A percentile compares a stretch with the other conserved stretches of the same genome.
These are phyloP conservation scores for Aspergillus indologenus DNA, from an alignment of 495 filamentous ascomycete genomes.

Conservation along the genomic window DNA sequence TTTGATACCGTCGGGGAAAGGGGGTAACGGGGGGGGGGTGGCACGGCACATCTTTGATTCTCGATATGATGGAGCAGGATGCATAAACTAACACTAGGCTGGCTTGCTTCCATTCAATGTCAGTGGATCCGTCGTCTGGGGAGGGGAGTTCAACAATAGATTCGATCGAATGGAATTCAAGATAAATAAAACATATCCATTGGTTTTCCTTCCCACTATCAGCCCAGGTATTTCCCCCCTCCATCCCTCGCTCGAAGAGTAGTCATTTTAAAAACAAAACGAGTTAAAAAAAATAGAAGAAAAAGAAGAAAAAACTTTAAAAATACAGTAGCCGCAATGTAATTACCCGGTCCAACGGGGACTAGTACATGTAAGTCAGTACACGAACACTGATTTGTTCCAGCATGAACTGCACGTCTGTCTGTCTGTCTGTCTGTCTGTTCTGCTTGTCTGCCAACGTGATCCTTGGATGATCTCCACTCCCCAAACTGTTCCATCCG, in stretches of 20 bases:
- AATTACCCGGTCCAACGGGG: conserved; percentile 33
- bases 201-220: neutral
- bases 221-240: neutral
- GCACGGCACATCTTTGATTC: conserved; percentile 1
- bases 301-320: conserved; percentile 14
- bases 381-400: conserved; percentile 4
- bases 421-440: conserved; percentile 7
- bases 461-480: conserved; percentile 22
- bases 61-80: conserved; percentile 15
- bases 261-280: conserved; percentile 18
- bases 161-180: neutral
- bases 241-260: conserved; percentile 2
- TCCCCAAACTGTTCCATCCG: conserved; percentile 10
- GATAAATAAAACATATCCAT: conserved; percentile 11
- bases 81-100: conserved; percentile 17
- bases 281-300: conserved; percentile 17
- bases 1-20: neutral
- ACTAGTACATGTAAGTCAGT: conserved; percentile 3
- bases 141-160: neutral
- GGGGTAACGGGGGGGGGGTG: no score
- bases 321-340: conserved; percentile 9
- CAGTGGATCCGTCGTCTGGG: neutral
- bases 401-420: neutral
- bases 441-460: conserved; percentile 17
- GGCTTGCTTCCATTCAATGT: conserved; percentile 5